Evolutionary conservation across 73 alveolate species (phyloP).

Genomic region (Durusdinium trenchii): DNA sequence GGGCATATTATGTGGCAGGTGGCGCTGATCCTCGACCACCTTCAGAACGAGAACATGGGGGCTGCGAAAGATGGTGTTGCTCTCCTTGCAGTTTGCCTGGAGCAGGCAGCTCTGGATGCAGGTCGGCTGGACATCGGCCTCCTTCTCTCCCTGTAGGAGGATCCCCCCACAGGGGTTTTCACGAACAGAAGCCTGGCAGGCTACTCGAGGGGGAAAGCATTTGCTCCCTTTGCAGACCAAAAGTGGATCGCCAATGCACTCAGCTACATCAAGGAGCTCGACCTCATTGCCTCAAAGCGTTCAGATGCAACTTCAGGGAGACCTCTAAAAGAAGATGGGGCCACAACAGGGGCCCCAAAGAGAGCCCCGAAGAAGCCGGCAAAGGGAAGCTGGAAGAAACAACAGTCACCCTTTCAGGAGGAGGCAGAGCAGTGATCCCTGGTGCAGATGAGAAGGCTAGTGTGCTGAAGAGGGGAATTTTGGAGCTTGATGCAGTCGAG

Average conservation of each 20-base stretch:
- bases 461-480: too few species aligned
- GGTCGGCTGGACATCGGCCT: conserved; percentile 8
- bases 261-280: too few species aligned
- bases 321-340: too few species aligned
- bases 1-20: neutral
- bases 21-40: neutral
- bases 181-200: neutral
- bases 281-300: too few species aligned
- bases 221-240: conserved; percentile 3
- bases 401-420: too few species aligned
- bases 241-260: neutral
- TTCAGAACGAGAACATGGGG: conserved; percentile 1
- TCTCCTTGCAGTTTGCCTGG: neutral
- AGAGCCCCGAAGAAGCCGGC: too few species aligned
- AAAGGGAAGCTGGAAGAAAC: too few species aligned
- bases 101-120: neutral
- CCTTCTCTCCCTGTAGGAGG: neutral
- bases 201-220: conserved; percentile 6
- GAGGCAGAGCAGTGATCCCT: too few species aligned
- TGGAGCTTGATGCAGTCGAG: too few species aligned
- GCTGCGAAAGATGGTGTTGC: conserved; percentile 1
- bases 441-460: too few species aligned
- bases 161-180: neutral
- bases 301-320: too few species aligned
- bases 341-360: too few species aligned